phyloP scores from a whole-genome alignment of 345 rosid genomes.

The Brassica napus region Da-Ae NC_063443.1:9833501-9834000 shows the following conservation, averaged over 20 bases:
- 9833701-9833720: conserved; percentile 78
- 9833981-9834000: too few relatives aligned
- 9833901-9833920: conserved; percentile 52
- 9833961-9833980: background rate
- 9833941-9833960: background rate
- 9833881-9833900: conserved; percentile 66
- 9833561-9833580: conserved; percentile 75
- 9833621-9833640: conserved; percentile 71
- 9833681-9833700: conserved; percentile 85
- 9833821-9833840: conserved; percentile 57
- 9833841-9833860: conserved; percentile 60
- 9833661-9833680: conserved; percentile 86
- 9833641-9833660: conserved; percentile 95
- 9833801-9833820: conserved; percentile 65
- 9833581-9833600: conserved; percentile 75
- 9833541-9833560: background rate
- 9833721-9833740: conserved; percentile 72
- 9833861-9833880: conserved; percentile 71
- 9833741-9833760: conserved; percentile 65
- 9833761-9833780: conserved; percentile 75
- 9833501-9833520: background rate
- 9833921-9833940: conserved; percentile 7
- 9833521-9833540: conserved; percentile 9
- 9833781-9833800: conserved; percentile 88
- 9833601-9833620: conserved; percentile 33